These are phyloP conservation scores for Plantago coronopus DNA, from an alignment of 305 asterid species.

Conservation along the genomic window DNA sequence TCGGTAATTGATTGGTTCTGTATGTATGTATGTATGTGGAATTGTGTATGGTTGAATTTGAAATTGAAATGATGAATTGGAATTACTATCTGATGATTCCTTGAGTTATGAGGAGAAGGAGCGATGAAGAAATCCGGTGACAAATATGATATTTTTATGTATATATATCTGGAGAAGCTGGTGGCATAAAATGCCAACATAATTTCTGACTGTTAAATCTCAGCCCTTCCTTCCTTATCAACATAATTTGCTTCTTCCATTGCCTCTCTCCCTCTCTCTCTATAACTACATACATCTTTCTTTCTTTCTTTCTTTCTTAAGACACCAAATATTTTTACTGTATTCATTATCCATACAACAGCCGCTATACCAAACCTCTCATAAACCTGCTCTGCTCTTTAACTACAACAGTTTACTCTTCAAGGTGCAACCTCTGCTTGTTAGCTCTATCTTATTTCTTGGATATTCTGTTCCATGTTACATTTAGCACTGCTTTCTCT, in stretches of 20 bases:
- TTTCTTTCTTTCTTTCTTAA: conserved; percentile 17
- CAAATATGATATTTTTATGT: too few relatives aligned
- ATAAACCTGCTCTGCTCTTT: conserved; percentile 21
- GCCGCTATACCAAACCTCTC: conserved; percentile 9
- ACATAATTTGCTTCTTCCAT: conserved; percentile 31
- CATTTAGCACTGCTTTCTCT: too few relatives aligned
- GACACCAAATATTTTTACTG: conserved; percentile 27
- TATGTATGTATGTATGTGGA: too few relatives aligned
- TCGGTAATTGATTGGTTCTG: too few relatives aligned
- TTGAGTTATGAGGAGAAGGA: too few relatives aligned
- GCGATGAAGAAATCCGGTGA: too few relatives aligned
- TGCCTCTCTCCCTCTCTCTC: conserved; percentile 3
- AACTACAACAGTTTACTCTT: conserved; percentile 28
- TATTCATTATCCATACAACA: conserved; percentile 24
- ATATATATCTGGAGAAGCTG: neutral
- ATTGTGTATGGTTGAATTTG: too few relatives aligned
- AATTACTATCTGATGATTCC: too few relatives aligned
- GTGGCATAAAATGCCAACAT: conserved; percentile 58
- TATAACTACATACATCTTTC: neutral
- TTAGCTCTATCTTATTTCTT: neutral
- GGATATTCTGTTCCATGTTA: too few relatives aligned
- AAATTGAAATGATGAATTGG: too few relatives aligned
- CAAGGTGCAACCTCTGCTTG: neutral
- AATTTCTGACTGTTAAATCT: conserved; percentile 79
- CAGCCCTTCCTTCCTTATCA: conserved; percentile 99